Conservation (phyloP, 2,329 filamentous ascomycete species). For the Huntiella abstrusa region DNA sequence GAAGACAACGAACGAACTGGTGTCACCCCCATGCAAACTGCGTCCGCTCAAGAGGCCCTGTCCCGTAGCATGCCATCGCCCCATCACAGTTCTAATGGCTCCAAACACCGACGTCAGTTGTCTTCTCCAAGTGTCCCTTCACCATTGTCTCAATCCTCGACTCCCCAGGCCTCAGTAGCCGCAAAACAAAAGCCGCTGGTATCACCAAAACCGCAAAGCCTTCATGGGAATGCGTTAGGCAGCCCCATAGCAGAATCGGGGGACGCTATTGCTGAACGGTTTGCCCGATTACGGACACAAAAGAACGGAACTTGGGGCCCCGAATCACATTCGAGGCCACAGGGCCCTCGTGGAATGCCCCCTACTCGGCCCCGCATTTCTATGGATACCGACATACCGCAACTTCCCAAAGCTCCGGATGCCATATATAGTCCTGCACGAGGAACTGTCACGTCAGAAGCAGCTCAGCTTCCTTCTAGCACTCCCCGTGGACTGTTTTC, state of each 20-base stretch:
- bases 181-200: slow-evolving; percentile 3
- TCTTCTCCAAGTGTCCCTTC: slow-evolving; percentile 4
- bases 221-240: slow-evolving; percentile 18
- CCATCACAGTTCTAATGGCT: neutral
- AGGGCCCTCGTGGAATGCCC: slow-evolving; percentile 14
- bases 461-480: slow-evolving; percentile 45
- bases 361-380: slow-evolving; percentile 18
- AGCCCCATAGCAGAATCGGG: neutral
- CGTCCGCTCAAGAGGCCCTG: neutral
- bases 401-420: slow-evolving; percentile 50
- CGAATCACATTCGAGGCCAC: slow-evolving; percentile 13
- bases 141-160: slow-evolving; percentile 3
- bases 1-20: slow-evolving; percentile 45
- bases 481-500: slow-evolving; percentile 45
- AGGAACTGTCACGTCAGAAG: slow-evolving; percentile 47
- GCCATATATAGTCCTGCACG: slow-evolving; percentile 64
- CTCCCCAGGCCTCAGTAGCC: neutral
- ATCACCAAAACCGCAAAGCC: slow-evolving; percentile 3
- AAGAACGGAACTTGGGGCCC: neutral
- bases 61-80: too few relatives aligned
- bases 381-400: slow-evolving; percentile 32
- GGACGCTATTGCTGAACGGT: slow-evolving; percentile 13
- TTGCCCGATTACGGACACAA: neutral
- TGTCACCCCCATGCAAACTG: slow-evolving; percentile 24
- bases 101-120: slow-evolving; percentile 5